Base-by-base conservation (phyloP, 345 rosid genomes). In the Lumnitzera racemosa region DNA sequence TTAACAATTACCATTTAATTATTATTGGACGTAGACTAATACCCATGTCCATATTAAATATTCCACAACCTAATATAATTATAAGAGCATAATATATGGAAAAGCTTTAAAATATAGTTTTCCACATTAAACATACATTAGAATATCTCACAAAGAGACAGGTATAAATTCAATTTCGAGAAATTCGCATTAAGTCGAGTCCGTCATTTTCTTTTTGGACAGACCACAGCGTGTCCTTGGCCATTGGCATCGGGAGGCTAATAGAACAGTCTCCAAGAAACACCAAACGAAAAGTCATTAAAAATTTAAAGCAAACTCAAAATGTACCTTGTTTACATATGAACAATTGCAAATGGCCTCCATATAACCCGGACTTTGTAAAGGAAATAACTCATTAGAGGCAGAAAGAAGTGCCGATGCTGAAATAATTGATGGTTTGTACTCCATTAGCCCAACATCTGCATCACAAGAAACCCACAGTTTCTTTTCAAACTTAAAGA, bases 341-440 rank as follows among this genome's bases (percentile, higher is more conserved):
- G 67, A 70, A 58, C 70, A 75, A 3, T 71, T 64, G 11, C 57
- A 69, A 48, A 81, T 62, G n/a, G 89, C 76, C 5, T 59, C 31
- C 49, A 63, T 62, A 55, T 76, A 78, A 11, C 75, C 64, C 46
- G 73, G 74, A 50, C 64, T 78, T 17, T 81, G 87, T 56, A 76
- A 3, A 5, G 94, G 89, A 61, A 80, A 70, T 47, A 78, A 72
- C 70, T 80, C 89, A 52, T 78, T 70, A 47, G 80, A 71, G 11
- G 94, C 80, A 13, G 66, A 27, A 24, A 86, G 85, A 56, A 81
- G 72, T 11, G 87, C 76, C 11, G 94, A 78, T 61, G 89, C 94
- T 25, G 89, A 82, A 47, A 83, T 60, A 31, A 68, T 58, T 11
- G 94, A 86, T 31, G 94, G 87, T 76, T 66, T 86, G 78, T 80